Evolutionary conservation across 805 yeast genomes (phyloP).

Genomic region (Candida xiaguanensis): DNA sequence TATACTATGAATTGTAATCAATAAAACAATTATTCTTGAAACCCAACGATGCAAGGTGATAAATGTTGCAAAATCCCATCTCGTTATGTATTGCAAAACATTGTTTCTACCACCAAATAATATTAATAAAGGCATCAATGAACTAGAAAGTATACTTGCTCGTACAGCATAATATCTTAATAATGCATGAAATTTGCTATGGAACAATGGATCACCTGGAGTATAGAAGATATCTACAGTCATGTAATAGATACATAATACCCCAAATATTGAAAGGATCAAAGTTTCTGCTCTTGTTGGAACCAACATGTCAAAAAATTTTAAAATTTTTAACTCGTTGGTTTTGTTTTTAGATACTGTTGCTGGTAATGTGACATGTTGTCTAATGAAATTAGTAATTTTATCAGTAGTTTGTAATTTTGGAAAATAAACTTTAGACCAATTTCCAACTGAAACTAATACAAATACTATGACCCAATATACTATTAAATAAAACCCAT

Average conservation of each 20-base stretch:
- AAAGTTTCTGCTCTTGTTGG: slow-evolving; percentile 40
- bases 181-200: slow-evolving; percentile 28
- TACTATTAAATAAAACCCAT: slow-evolving; percentile 31
- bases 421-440: slow-evolving; percentile 31
- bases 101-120: slow-evolving; percentile 36
- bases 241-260: slow-evolving; percentile 24
- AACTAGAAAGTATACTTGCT: slow-evolving; percentile 26
- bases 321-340: slow-evolving; percentile 17
- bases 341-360: slow-evolving; percentile 25
- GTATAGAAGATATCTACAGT: slow-evolving; percentile 21
- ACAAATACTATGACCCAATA: slow-evolving; percentile 31
- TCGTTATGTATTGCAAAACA: slow-evolving; percentile 34
- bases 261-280: slow-evolving; percentile 27
- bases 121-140: slow-evolving; percentile 29
- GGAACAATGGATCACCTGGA: slow-evolving; percentile 34
- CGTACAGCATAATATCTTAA: slow-evolving; percentile 41
- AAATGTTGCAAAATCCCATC: slow-evolving; percentile 33
- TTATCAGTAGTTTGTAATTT: slow-evolving; percentile 21
- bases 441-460: slow-evolving; percentile 25
- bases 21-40: slow-evolving; percentile 18
- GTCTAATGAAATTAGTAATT: slow-evolving; percentile 28
- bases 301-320: slow-evolving; percentile 27
- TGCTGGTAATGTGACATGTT: slow-evolving; percentile 39
- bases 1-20: slow-evolving; percentile 26
- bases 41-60: slow-evolving; percentile 28